These are phyloP conservation scores for Cylindrodendrum hubeiense DNA, from an alignment of 2,329 filamentous ascomycete species.

Conservation along the genomic window DNA sequence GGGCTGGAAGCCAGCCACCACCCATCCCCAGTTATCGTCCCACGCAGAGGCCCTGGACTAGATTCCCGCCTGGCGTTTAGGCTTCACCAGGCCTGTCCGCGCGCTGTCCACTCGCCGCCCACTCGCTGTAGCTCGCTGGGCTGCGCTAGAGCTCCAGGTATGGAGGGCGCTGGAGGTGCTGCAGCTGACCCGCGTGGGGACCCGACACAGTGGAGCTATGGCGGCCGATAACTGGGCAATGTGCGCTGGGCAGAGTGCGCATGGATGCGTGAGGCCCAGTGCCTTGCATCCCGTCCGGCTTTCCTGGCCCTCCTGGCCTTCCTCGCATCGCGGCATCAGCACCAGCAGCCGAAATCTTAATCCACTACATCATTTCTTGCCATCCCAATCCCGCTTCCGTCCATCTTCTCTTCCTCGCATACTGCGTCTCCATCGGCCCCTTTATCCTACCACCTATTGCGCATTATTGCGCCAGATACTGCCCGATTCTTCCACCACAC, in stretches of 20 bases:
- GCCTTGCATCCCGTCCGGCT: not conserved
- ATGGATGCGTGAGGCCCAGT: no score
- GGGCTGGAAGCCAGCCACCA: no score
- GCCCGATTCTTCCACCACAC: not conserved
- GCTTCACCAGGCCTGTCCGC: not conserved
- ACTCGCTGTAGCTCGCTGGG: slow-evolving; percentile 3
- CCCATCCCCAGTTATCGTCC: not conserved
- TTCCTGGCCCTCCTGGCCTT: not conserved
- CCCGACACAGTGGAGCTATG: slow-evolving; percentile 11
- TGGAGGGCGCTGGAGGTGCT: not conserved
- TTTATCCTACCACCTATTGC: no score
- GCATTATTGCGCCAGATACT: not conserved
- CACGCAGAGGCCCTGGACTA: not conserved
- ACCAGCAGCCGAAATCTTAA: not conserved
- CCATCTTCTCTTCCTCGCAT: not conserved
- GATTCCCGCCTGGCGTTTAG: not conserved
- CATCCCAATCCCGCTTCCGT: not conserved
- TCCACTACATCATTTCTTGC: not conserved
- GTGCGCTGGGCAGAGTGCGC: no score
- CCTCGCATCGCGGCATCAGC: not conserved
- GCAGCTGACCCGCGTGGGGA: slow-evolving; percentile 12
- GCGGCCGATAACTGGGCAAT: not conserved
- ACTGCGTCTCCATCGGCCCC: not conserved
- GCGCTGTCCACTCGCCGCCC: no score
- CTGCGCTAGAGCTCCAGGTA: slow-evolving; percentile 2